Base-by-base conservation (phyloP, 1,139 yeast species). In the Eremothecium sinecaudum region DNA sequence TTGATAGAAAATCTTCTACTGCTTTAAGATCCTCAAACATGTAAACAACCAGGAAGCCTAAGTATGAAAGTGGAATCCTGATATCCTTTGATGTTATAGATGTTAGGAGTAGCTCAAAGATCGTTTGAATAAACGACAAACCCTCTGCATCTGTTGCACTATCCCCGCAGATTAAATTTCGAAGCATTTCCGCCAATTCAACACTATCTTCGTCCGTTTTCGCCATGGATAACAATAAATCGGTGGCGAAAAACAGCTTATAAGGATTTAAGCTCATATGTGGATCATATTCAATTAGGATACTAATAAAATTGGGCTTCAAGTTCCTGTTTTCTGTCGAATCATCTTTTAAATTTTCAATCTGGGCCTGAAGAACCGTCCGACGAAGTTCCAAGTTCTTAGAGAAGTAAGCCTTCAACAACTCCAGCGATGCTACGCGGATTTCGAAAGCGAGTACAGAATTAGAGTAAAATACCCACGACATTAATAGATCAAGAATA, bases 391-490 rank as follows among this genome's bases (percentile, higher is more conserved):
- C 77, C 2, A 61, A 53, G 49, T 84, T 87, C 18, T 73, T 74
- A 37, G 69, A 61, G 38, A 86, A 73, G 44, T 78, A 83, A 0
- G 92, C 75, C 35, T 73, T 73, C 28, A 90, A 58, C 32, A 86
- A 72, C 25, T 64, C 60, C 2, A 75, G 67, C 2, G 95, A 73
- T 2, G 84, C 83, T 4, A 76, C 71, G 46, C 98, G 66, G 5
- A 86, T 67, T 41, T 83, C 90, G 56, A 90, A 90, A 2, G 75
- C 63, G 49, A 86, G 95, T 4, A 86, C 82, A 0, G 95, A 83
- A 44, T 82, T 83, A 5, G 79, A 73, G 40, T 65, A 68, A 10
- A 87, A 61, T 20, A 84, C 69, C 97, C 97, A 90, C 45, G 81
- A 79, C 24, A 87, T 55, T 34, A 90, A 63, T 0, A 93, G 86